Percentiles rank a stretch among this genome's conserved stretches.
Conservation (phyloP, 2,329 filamentous ascomycete genomes). For the Colletotrichum sp. region DNA sequence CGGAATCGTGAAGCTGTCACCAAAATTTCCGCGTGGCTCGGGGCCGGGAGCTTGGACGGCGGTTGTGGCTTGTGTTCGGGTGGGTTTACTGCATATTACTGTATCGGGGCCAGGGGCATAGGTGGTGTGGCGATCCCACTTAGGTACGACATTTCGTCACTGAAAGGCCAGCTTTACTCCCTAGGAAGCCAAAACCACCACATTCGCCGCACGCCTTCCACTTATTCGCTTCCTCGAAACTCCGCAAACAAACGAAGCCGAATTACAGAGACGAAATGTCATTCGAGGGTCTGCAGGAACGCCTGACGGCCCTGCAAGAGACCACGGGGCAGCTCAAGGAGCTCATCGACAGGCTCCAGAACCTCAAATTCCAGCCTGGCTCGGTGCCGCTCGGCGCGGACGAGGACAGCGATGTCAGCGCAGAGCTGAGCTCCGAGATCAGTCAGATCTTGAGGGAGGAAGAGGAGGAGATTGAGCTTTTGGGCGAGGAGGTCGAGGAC, state of each 20-base stretch:
- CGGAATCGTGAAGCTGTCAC: background rate
- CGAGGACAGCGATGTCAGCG: conserved; percentile 59
- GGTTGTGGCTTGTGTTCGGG: background rate
- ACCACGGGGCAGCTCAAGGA: conserved; percentile 62
- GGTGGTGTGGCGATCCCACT: background rate
- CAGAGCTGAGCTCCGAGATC: conserved; percentile 83
- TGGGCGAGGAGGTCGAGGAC: conserved; percentile 80
- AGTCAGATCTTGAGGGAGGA: conserved; percentile 77
- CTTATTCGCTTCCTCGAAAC: background rate
- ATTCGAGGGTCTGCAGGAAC: conserved; percentile 66
- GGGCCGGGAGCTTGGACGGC: conserved; percentile 15
- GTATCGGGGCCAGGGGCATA: background rate
- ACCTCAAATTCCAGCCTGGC: conserved; percentile 63
- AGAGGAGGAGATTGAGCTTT: conserved; percentile 82
- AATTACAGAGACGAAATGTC: conserved; percentile 45
- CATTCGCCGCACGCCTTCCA: background rate
- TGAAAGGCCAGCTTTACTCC: conserved; percentile 23
- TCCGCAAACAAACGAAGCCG: background rate
- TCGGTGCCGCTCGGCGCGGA: conserved; percentile 56
- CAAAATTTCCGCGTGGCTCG: conserved; percentile 20
- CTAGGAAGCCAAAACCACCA: background rate
- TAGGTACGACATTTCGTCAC: conserved; percentile 24
- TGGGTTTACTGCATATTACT: background rate
- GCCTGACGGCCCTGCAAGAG: conserved; percentile 65
- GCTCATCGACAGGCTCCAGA: conserved; percentile 64